phyloP scores from a whole-genome alignment of 768 basidiomycete species.

The Serendipita sp. region DNA sequence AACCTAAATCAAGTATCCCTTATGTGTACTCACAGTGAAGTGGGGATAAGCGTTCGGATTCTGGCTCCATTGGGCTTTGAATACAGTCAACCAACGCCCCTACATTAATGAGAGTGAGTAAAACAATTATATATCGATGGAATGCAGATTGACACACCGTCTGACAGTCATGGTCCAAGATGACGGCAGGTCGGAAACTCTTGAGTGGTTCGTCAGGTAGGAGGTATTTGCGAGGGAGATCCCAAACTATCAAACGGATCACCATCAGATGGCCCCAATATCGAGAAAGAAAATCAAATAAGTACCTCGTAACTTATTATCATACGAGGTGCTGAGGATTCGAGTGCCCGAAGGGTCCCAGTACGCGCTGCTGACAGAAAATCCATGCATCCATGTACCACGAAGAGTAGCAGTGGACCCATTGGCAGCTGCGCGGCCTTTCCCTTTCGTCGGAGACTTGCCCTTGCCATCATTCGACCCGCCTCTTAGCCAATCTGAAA shows the following conservation, averaged over 20 bases:
- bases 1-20: neutral
- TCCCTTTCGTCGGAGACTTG: slow-evolving; percentile 29
- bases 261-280: neutral
- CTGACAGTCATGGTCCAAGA: slow-evolving; percentile 60
- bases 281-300: slow-evolving; percentile 24
- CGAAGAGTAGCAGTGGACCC: slow-evolving; percentile 41
- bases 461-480: slow-evolving; percentile 12
- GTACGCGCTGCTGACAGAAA: slow-evolving; percentile 68
- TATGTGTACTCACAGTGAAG: slow-evolving; percentile 45
- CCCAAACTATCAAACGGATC: slow-evolving; percentile 45
- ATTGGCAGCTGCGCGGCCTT: slow-evolving; percentile 32
- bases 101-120: slow-evolving; percentile 18
- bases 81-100: slow-evolving; percentile 70
- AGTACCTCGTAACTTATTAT: slow-evolving; percentile 58
- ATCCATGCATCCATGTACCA: slow-evolving; percentile 52
- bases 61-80: slow-evolving; percentile 62
- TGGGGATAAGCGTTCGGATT: slow-evolving; percentile 73
- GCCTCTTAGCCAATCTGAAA: neutral
- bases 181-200: slow-evolving; percentile 45
- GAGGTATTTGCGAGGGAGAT: slow-evolving; percentile 36
- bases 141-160: slow-evolving; percentile 56
- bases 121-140: neutral
- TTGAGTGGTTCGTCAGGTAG: slow-evolving; percentile 30
- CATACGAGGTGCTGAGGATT: slow-evolving; percentile 75
- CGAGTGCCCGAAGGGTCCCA: slow-evolving; percentile 72